A percentile compares a stretch with the other conserved stretches of the same genome.
phyloP scores from a whole-genome alignment of 140 eudicot species.

The Stevia rebaudiana region DNA sequence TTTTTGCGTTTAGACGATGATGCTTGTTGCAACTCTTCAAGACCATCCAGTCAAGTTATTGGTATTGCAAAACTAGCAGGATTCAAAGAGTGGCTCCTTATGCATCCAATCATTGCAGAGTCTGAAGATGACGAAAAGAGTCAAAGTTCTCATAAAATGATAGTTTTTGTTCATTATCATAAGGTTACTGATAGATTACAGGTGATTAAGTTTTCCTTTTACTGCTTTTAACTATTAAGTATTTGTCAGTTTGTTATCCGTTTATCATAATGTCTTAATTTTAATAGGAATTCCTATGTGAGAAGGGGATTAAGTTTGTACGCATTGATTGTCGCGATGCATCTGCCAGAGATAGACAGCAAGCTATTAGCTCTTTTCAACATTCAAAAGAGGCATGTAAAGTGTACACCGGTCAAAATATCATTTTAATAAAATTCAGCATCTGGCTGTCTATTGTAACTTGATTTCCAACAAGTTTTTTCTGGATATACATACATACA shows the following conservation, averaged over 20 bases:
- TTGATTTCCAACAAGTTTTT: not conserved
- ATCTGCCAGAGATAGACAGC: slow-evolving; percentile 61
- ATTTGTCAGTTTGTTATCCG: slow-evolving; percentile 1
- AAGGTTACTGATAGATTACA: slow-evolving; percentile 77
- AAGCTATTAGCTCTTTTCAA: slow-evolving; percentile 67
- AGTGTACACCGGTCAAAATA: not conserved
- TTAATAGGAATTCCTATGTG: slow-evolving; percentile 63
- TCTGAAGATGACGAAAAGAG: slow-evolving; percentile 45
- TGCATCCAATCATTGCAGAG: slow-evolving; percentile 80
- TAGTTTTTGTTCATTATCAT: slow-evolving; percentile 89
- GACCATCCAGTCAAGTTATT: slow-evolving; percentile 51
- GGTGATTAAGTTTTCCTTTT: slow-evolving; percentile 43
- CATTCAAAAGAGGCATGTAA: slow-evolving; percentile 61
- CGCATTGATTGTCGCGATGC: slow-evolving; percentile 69
- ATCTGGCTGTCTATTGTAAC: not conserved
- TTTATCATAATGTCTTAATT: slow-evolving; percentile 7
- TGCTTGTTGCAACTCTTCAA: slow-evolving; percentile 23
- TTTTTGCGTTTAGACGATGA: slow-evolving; percentile 34
- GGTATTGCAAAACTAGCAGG: slow-evolving; percentile 85
- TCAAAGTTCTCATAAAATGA: slow-evolving; percentile 78
- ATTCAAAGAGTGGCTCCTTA: slow-evolving; percentile 82
- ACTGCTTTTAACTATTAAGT: not conserved
- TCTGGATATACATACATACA: slow-evolving; percentile 4
- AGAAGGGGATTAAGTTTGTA: slow-evolving; percentile 63
- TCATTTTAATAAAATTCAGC: not conserved